These are phyloP conservation scores for Anacardium occidentale DNA, from an alignment of 345 rosid genomes.

Conservation along the genomic window DNA sequence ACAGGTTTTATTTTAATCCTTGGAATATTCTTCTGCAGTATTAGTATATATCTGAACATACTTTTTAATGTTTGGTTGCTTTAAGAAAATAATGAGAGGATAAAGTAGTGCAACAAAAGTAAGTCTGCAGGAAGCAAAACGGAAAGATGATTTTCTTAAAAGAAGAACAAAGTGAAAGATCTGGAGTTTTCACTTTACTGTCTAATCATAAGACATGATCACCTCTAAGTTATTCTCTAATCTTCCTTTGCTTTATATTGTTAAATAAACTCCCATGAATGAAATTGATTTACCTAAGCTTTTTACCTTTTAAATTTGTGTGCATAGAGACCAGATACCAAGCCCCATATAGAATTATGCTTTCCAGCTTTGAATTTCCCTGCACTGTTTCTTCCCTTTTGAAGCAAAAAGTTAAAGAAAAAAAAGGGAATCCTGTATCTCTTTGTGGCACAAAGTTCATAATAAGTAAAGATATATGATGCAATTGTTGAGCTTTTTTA, in stretches of 20 bases:
- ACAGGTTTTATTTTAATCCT: constrained; percentile 31
- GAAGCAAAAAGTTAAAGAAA: background rate
- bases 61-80: background rate
- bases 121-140: constrained; percentile 2
- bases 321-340: too few relatives aligned
- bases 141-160: constrained; percentile 11
- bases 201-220: background rate
- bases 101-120: constrained; percentile 10
- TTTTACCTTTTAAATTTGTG: too few relatives aligned
- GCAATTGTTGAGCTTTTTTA: background rate
- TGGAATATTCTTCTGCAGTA: constrained; percentile 3
- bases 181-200: background rate
- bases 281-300: too few relatives aligned
- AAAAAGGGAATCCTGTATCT: background rate
- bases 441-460: background rate
- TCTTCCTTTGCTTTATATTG: background rate
- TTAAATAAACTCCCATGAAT: background rate
- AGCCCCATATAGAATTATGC: background rate
- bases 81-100: background rate
- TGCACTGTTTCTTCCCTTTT: background rate
- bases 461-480: background rate
- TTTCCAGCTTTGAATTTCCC: background rate
- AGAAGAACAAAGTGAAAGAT: constrained; percentile 12
- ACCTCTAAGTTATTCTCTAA: constrained; percentile 15
- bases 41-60: background rate